Percentiles rank a stretch among this genome's conserved stretches.
phyloP scores from a whole-genome alignment of 2,329 filamentous ascomycete species.

The Aureobasidium lini region DNA sequence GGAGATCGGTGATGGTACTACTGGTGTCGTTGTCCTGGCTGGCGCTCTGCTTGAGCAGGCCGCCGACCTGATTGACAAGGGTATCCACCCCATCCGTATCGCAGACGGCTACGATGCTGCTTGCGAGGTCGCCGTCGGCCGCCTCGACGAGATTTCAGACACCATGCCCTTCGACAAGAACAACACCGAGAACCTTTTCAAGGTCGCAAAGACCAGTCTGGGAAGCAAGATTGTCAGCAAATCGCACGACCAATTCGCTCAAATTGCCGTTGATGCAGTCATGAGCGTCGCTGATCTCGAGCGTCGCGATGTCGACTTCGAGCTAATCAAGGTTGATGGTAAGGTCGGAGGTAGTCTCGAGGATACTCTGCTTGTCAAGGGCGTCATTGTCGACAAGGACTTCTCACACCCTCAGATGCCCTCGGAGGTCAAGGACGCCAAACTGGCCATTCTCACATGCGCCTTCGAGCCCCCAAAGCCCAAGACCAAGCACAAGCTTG shows the following conservation, averaged over 20 bases:
- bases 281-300: constrained; percentile 93
- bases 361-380: constrained; percentile 90
- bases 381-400: constrained; percentile 98
- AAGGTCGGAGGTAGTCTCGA: constrained; percentile 93
- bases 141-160: constrained; percentile 90
- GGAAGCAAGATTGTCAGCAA: constrained; percentile 99
- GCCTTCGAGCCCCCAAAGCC: constrained; percentile 98
- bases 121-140: constrained; percentile 89
- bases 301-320: constrained; percentile 95
- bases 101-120: constrained; percentile 97
- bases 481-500: constrained; percentile 99
- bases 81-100: constrained; percentile 97
- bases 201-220: constrained; percentile 90
- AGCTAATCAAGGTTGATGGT: constrained; percentile 98
- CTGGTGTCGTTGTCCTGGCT: constrained; percentile 91
- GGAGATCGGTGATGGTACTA: constrained; percentile 97
- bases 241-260: constrained; percentile 94
- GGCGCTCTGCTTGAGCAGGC: constrained; percentile 94
- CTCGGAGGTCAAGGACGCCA: constrained; percentile 86
- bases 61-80: constrained; percentile 97
- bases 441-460: constrained; percentile 94
- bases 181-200: constrained; percentile 77
- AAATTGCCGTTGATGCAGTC: constrained; percentile 95
- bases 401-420: constrained; percentile 99
- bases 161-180: constrained; percentile 76